Base-by-base conservation (phyloP, 2,329 filamentous ascomycete genomes). In the Penicillium digitatum region DNA sequence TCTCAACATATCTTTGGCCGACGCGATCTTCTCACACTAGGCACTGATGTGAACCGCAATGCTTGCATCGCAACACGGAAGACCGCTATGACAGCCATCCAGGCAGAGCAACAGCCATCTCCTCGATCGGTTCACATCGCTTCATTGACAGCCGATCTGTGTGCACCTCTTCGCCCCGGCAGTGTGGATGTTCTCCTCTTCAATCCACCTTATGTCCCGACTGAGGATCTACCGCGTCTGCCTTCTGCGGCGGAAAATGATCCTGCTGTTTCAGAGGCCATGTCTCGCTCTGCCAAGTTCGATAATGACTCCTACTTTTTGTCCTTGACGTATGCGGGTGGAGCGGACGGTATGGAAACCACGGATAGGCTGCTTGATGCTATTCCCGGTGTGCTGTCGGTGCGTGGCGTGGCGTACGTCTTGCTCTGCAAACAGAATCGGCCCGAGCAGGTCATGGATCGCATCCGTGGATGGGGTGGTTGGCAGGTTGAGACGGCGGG, bases 141-240 rank as follows among this genome's bases (percentile, higher is more conserved):
- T 38, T 82, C 87, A 18, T 70, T 87, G 26, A 85, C 85, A 55
- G 87, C 83, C 1, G 90, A 97, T 68, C 79, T 99, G 0, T 79
- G 81, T 5, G 73, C 81, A 2, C 77, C 86, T 0, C 75, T 95
- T 38, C 80, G 81, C 8, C 68, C 76, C 0, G 77, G 79, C 2
- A 74, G 75, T 37, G 81, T 95, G 5, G 94, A 99, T 69, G 81
- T 99, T 11, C 80, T 99, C 59, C 82, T 99, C 27, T 99, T 97
- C 80, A 99, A 99, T 70, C 94, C 94, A 50, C 94, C 94, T 0
- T 99, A 99, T 70, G 94, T 99, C 14, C 94, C 94, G 2, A 95
- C 92, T 2, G 81, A 87, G 26, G 82, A 85, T 38, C 75, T 95
- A 56, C 92, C 93, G 1, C 70, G 74, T 24, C 73, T 82, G 34